A percentile compares a stretch with the other conserved stretches of the same genome.
Evolutionary conservation across 148 eudicot species (phyloP).

Genomic region (Rhododendron griersonianum): DNA sequence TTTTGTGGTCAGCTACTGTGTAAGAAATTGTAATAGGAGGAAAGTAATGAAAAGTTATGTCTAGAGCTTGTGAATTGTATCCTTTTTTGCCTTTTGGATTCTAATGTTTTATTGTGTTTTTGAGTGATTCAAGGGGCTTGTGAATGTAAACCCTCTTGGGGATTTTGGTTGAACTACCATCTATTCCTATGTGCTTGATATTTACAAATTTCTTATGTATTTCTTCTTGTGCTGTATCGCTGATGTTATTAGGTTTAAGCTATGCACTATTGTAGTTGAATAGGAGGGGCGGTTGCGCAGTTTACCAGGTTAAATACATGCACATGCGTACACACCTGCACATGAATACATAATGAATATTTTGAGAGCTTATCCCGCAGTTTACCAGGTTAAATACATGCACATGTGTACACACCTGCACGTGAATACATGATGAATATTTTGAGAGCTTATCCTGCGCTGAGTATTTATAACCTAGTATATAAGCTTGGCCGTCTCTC

Average conservation of each 20-base stretch:
- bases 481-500: neutral
- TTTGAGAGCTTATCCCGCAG: neutral
- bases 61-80: neutral
- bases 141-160: conserved; percentile 10
- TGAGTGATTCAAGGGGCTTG: conserved; percentile 9
- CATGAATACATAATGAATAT: neutral
- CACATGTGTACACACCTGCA: neutral
- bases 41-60: neutral
- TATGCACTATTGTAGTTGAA: neutral
- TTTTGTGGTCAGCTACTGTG: neutral
- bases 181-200: neutral
- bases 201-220: neutral
- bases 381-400: neutral
- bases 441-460: neutral
- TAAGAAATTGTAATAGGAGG: neutral
- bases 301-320: neutral
- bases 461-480: no score
- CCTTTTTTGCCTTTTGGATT: neutral
- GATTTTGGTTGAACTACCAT: neutral
- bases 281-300: neutral
- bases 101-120: neutral
- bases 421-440: neutral
- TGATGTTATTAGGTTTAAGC: neutral
- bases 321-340: neutral
- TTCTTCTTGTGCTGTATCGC: neutral